phyloP scores from a whole-genome alignment of 2,329 filamentous ascomycete genomes.

The Alternaria tenuissima region DNA sequence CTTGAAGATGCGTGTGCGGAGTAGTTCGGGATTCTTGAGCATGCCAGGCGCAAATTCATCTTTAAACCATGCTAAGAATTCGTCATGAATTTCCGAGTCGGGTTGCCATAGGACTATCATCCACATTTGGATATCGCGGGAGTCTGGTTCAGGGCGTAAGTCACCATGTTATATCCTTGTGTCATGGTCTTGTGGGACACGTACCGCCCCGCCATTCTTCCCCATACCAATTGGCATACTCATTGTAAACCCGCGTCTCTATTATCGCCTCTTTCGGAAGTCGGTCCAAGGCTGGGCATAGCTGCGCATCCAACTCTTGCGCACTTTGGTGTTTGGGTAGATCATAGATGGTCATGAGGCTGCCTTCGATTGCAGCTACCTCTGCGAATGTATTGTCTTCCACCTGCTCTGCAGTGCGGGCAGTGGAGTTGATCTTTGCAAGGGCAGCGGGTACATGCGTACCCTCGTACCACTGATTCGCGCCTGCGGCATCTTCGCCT shows the following conservation, averaged over 20 bases:
- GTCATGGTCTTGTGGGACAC: not conserved
- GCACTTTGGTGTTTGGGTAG: conserved; percentile 13
- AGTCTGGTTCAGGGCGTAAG: conserved; percentile 16
- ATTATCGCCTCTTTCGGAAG: conserved; percentile 17
- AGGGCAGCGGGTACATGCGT: conserved; percentile 17
- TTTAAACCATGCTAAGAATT: conserved; percentile 22
- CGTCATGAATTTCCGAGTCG: conserved; percentile 11
- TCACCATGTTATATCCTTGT: not conserved
- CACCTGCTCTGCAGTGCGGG: conserved; percentile 14
- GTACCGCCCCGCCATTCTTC: conserved; percentile 23
- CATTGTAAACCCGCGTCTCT: conserved; percentile 17
- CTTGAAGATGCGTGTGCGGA: conserved; percentile 23
- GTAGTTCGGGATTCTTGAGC: conserved; percentile 23
- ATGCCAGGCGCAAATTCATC: conserved; percentile 23
- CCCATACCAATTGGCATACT: conserved; percentile 17
- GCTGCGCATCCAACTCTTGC: conserved; percentile 15
- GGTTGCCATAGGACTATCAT: conserved; percentile 25
- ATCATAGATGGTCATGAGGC: conserved; percentile 23
- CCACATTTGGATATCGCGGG: conserved; percentile 21
- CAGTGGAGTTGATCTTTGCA: conserved; percentile 14
- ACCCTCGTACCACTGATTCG: conserved; percentile 19
- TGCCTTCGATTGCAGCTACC: conserved; percentile 16
- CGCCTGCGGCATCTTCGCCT: conserved; percentile 10
- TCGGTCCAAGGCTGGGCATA: conserved; percentile 5
- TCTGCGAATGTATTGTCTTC: conserved; percentile 26